Evolutionary conservation across 345 rosid genomes (phyloP).

Genomic region (Cochlearia excelsa): DNA sequence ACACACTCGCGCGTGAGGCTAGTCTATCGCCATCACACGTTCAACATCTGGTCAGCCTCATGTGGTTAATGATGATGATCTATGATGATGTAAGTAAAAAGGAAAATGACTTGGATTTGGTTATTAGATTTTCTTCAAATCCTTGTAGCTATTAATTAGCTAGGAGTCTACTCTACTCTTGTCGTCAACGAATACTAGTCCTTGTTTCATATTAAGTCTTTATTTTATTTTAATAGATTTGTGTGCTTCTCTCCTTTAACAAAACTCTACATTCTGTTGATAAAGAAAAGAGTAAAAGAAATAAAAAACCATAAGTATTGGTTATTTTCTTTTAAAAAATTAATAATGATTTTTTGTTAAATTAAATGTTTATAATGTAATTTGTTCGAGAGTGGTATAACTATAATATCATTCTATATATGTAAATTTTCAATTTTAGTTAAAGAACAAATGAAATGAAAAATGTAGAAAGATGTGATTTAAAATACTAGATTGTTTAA

Average conservation of each 20-base stretch:
- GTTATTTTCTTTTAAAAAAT: too few species aligned
- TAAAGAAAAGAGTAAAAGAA: too few species aligned
- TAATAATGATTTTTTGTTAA: too few species aligned
- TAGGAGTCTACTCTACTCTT: slow-evolving; percentile 30
- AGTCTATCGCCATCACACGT: slow-evolving; percentile 38
- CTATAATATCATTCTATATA: too few species aligned
- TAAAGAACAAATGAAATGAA: too few species aligned
- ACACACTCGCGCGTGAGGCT: slow-evolving; percentile 25
- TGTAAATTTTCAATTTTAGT: too few species aligned
- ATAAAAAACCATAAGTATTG: too few species aligned
- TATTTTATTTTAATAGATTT: slow-evolving; percentile 10
- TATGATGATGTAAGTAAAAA: slow-evolving; percentile 34
- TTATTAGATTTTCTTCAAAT: slow-evolving; percentile 28
- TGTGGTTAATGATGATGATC: slow-evolving; percentile 37
- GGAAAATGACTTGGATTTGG: slow-evolving; percentile 32
- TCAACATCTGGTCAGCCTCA: slow-evolving; percentile 38
- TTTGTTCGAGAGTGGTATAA: too few species aligned
- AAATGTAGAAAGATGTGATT: too few species aligned
- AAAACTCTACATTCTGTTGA: neutral
- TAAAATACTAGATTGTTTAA: too few species aligned
- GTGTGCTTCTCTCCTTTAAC: slow-evolving; percentile 15
- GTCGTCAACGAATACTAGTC: slow-evolving; percentile 39
- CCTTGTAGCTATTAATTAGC: slow-evolving; percentile 15
- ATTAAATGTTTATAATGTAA: too few species aligned
- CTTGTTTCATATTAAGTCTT: slow-evolving; percentile 7